A percentile compares a stretch with the other conserved stretches of the same genome.
These are phyloP conservation scores for Ceratocystis cacaofunesta DNA, from an alignment of 2,329 filamentous ascomycete species.

Conservation along the genomic window DNA sequence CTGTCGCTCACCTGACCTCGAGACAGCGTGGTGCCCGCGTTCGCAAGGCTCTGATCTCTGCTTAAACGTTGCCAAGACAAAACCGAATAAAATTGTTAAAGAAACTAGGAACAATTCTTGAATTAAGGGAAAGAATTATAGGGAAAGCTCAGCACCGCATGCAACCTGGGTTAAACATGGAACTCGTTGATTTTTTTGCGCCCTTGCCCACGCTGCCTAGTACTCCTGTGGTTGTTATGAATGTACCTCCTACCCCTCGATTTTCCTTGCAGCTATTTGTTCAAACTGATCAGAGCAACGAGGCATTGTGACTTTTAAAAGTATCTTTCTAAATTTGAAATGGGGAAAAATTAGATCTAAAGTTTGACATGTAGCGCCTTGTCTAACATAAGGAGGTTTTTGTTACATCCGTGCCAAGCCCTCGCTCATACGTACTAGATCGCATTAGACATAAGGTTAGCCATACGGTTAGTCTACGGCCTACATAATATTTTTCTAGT, in stretches of 20 bases:
- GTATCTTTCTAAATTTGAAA: background rate
- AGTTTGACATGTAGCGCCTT: background rate
- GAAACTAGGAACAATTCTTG: slow-evolving; percentile 22
- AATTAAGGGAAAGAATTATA: slow-evolving; percentile 9
- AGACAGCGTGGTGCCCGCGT: slow-evolving; percentile 72
- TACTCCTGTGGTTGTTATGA: background rate
- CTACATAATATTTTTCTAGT: too few species aligned
- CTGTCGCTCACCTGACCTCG: slow-evolving; percentile 59
- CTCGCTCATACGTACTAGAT: too few species aligned
- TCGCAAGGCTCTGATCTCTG: slow-evolving; percentile 49
- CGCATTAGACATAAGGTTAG: too few species aligned
- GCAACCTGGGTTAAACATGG: slow-evolving; percentile 16
- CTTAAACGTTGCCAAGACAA: slow-evolving; percentile 31
- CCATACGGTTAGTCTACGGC: too few species aligned
- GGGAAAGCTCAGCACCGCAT: slow-evolving; percentile 10
- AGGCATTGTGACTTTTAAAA: slow-evolving; percentile 11
- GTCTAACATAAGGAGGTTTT: background rate
- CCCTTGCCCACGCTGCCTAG: background rate
- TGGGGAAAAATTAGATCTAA: background rate
- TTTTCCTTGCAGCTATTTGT: slow-evolving; percentile 9
- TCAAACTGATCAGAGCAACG: slow-evolving; percentile 3
- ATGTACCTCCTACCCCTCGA: slow-evolving; percentile 2
- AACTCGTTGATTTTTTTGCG: slow-evolving; percentile 15
- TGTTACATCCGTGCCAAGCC: background rate
- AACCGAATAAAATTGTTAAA: slow-evolving; percentile 22